phyloP scores from a whole-genome alignment of 805 yeast species.

The Candida coquimbonensis region DNA sequence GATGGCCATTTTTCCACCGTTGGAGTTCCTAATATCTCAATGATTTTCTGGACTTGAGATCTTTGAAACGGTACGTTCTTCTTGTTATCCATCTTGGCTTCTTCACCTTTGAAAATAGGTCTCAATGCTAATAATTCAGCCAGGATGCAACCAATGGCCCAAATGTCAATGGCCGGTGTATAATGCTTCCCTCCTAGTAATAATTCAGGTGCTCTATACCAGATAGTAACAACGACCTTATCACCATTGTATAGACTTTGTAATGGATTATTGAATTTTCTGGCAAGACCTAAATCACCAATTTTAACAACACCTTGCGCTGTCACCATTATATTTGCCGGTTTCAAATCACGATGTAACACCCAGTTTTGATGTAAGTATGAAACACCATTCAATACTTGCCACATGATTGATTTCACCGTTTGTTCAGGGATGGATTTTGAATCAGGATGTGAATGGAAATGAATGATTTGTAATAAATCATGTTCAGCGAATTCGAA shows the following conservation, averaged over 20 bases:
- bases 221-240: slow-evolving; percentile 92
- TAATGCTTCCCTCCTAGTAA: slow-evolving; percentile 88
- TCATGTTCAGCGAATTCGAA: slow-evolving; percentile 97
- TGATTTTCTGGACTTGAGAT: slow-evolving; percentile 82
- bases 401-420: slow-evolving; percentile 84
- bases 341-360: slow-evolving; percentile 90
- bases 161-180: slow-evolving; percentile 84
- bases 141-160: slow-evolving; percentile 95
- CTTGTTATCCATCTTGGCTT: slow-evolving; percentile 90
- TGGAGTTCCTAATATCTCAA: slow-evolving; percentile 94
- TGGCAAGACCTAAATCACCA: slow-evolving; percentile 90
- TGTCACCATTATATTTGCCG: slow-evolving; percentile 96
- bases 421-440: slow-evolving; percentile 72
- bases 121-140: slow-evolving; percentile 85
- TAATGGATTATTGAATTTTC: slow-evolving; percentile 79
- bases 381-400: slow-evolving; percentile 84
- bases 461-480: slow-evolving; percentile 86
- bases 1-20: slow-evolving; percentile 72
- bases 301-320: slow-evolving; percentile 86
- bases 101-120: slow-evolving; percentile 97
- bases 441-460: slow-evolving; percentile 84
- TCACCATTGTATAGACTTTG: slow-evolving; percentile 88
- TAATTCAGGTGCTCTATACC: slow-evolving; percentile 94
- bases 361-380: slow-evolving; percentile 95
- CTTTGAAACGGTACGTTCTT: slow-evolving; percentile 91